Conservation (phyloP, 169 alveolate genomes). For the Eimeria falciformis region DNA sequence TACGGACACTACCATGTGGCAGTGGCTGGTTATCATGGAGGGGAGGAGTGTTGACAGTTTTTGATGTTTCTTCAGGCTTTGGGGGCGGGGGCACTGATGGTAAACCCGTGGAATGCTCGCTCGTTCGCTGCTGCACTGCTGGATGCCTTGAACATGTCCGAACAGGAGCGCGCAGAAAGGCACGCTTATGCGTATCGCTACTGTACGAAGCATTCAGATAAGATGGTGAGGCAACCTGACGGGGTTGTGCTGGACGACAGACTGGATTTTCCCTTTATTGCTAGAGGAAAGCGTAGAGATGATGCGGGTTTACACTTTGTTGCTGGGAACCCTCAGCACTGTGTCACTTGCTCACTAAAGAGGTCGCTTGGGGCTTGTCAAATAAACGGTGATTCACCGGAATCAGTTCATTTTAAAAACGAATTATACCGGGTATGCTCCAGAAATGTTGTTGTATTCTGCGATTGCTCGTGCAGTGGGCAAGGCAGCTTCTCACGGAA, state of each 20-base stretch:
- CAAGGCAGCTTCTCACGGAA: not conserved
- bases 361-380: no score
- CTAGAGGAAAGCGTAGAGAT: no score
- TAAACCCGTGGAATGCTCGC: constrained; percentile 55
- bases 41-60: not conserved
- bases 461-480: not conserved
- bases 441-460: no score
- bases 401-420: no score
- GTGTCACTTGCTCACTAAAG: no score
- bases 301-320: no score
- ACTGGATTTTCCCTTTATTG: no score
- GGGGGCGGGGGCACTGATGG: constrained; percentile 49
- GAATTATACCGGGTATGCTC: no score
- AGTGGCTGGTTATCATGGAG: no score
- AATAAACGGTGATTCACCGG: no score
- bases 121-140: constrained; percentile 36
- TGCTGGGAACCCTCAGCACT: no score
- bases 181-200: constrained; percentile 49
- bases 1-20: no score
- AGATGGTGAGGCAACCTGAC: not conserved
- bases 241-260: not conserved
- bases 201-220: constrained; percentile 17
- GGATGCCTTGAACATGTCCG: constrained; percentile 20
- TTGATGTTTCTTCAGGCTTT: not conserved
- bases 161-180: constrained; percentile 19